Evolutionary conservation across 1,284 basidiomycete genomes (phyloP), one percentile per base, ranked within the genome.

Genomic region (Trametes sp.): DNA sequence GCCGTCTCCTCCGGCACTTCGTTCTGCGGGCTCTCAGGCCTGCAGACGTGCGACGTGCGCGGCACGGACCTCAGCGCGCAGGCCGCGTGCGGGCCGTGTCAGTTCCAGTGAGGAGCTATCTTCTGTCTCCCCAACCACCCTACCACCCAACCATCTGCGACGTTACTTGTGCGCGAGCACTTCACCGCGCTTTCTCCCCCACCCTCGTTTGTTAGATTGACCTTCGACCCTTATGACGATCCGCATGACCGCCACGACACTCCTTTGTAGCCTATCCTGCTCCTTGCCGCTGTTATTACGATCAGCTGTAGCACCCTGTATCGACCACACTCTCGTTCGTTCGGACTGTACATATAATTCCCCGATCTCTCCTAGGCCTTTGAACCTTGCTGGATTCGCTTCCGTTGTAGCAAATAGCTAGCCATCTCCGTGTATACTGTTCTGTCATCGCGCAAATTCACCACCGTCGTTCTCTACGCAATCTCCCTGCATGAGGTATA

Each of bases 31-130:
- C 66, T 72, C 14, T 28, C 58, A 1, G 68, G 64, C 19, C 68
- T 78, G 33, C 68, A 73, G 71, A 70, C 59, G 31, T 78, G 77
- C 63, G 72, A 77, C 61, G 63, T 76, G 54, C 70, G 65, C 16
- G 74, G 72, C 14, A 73, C 77, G 7, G 72, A 70, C 29, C 62
- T 76, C 31, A 69, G 49, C 45, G 63, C 70, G 63, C 59, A 54
- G 36, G 68, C 65, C 49, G 72, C 69, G 16, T 76, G 75, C 35
- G 66, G 74, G 23, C 59, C 70, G 33, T 76, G 75, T 38, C 63
- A 66, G 52, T 72, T 71, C 56, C 28, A 45, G 16, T 60, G 46
- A 60, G n/a, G n/a, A n/a, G n/a, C n/a, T n/a, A n/a, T n/a, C n/a
- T n/a, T n/a, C n/a, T n/a, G n/a, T n/a, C n/a, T n/a, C n/a, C n/a